Conservation (phyloP, 1,284 basidiomycete genomes). For the Apiotrichum veenhuisii region DNA sequence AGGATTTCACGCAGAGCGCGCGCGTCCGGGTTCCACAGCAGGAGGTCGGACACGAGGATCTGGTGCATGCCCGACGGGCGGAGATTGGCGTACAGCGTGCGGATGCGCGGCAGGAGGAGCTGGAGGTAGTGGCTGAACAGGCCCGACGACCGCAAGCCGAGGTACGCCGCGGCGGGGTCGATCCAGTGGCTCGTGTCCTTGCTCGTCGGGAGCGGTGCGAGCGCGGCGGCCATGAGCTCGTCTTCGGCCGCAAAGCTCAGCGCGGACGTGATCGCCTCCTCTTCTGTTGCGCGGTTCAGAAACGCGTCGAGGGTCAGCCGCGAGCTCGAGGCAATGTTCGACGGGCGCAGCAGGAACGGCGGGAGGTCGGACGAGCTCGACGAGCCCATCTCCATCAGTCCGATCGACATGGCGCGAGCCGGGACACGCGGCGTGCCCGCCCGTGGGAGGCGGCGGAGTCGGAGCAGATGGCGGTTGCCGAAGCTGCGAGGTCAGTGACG, state of each 20-base stretch:
- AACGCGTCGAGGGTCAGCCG: conserved; percentile 27
- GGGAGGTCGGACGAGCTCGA: not conserved
- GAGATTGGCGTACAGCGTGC: conserved; percentile 22
- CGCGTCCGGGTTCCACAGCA: conserved; percentile 28
- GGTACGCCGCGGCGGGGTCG: conserved; percentile 30
- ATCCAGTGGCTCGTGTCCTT: conserved; percentile 10
- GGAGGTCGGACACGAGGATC: conserved; percentile 31
- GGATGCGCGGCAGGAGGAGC: conserved; percentile 18
- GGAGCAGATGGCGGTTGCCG: conserved; percentile 10
- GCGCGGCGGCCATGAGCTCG: conserved; percentile 26
- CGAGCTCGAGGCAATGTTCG: conserved; percentile 26
- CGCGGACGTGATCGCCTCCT: conserved; percentile 4
- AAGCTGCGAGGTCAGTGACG: conserved; percentile 6
- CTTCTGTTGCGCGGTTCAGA: conserved; percentile 1
- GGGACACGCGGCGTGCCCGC: not conserved
- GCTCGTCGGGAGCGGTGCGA: not conserved
- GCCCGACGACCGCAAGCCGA: conserved; percentile 22
- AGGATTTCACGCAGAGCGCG: conserved; percentile 24
- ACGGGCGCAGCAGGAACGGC: conserved; percentile 7
- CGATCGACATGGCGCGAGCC: not conserved
- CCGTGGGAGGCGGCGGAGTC: conserved; percentile 8
- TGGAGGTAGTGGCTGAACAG: conserved; percentile 30
- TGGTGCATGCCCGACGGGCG: conserved; percentile 26
- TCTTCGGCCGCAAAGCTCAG: conserved; percentile 27
- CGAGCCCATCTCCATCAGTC: not conserved